Percentiles rank a stretch among this genome's conserved stretches.
Evolutionary conservation across 2,329 filamentous ascomycete genomes (phyloP).

Genomic region (Microdochium trichocladiopsis): DNA sequence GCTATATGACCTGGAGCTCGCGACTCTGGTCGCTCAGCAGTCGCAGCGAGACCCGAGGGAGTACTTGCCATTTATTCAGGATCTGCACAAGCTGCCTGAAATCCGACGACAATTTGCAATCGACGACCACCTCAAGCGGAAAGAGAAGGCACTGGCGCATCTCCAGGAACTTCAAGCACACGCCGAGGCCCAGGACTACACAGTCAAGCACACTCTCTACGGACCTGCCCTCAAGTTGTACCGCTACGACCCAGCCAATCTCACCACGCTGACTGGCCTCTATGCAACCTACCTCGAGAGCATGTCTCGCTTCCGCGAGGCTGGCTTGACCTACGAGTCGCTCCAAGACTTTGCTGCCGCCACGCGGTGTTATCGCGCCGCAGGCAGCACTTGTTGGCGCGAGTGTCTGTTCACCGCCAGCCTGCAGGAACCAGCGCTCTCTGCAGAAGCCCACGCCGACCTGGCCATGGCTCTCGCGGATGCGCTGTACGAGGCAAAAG

Average conservation of each 20-base stretch:
- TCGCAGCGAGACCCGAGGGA: conserved; percentile 93
- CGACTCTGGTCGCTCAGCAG: conserved; percentile 87
- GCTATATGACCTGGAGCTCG: conserved; percentile 84
- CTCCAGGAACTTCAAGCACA: conserved; percentile 69
- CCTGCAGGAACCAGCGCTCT: conserved; percentile 54
- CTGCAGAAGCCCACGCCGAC: conserved; percentile 50
- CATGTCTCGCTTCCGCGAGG: conserved; percentile 73
- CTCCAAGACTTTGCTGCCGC: conserved; percentile 68
- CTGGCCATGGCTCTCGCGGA: conserved; percentile 73
- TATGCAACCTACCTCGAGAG: conserved; percentile 75
- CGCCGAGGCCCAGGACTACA: conserved; percentile 72
- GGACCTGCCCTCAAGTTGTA: conserved; percentile 71
- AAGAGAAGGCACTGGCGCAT: conserved; percentile 69
- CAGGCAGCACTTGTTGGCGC: conserved; percentile 73
- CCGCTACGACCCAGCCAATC: conserved; percentile 67
- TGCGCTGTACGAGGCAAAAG: conserved; percentile 74
- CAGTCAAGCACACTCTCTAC: conserved; percentile 74
- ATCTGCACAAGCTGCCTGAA: conserved; percentile 66
- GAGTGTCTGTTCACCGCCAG: conserved; percentile 79
- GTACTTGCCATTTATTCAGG: conserved; percentile 90
- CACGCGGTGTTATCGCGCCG: conserved; percentile 75
- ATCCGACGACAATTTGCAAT: conserved; percentile 74
- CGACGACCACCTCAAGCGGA: conserved; percentile 77
- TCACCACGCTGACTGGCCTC: conserved; percentile 62
- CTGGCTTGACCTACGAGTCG: conserved; percentile 86